phyloP scores from a whole-genome alignment of 2,329 filamentous ascomycete species.

The Davidsoniella australis region DNA sequence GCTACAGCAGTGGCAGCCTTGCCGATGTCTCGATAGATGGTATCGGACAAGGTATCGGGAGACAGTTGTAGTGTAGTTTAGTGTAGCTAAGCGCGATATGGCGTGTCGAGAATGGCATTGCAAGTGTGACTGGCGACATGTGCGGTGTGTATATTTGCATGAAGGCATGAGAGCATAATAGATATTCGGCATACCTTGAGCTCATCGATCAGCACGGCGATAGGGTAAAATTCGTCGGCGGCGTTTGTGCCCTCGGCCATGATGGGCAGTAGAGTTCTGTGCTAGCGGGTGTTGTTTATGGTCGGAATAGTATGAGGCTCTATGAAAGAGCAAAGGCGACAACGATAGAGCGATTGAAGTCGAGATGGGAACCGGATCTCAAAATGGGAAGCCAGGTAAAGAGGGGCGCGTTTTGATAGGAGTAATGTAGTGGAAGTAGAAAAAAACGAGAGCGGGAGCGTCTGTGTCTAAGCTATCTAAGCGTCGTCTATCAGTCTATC shows the following conservation, averaged over 20 bases:
- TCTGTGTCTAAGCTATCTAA: constrained; percentile 2
- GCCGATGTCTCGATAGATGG: neutral
- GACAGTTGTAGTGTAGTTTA: neutral
- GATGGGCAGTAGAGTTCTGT: constrained; percentile 21
- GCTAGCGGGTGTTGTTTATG: neutral
- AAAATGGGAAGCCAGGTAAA: constrained; percentile 6
- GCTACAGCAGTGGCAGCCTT: neutral
- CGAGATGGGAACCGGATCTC: constrained; percentile 1
- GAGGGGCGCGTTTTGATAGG: constrained; percentile 12
- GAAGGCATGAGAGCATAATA: neutral
- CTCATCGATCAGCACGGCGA: constrained; percentile 98
- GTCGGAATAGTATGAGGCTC: neutral
- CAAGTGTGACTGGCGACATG: too few relatives aligned
- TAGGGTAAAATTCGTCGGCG: constrained; percentile 98
- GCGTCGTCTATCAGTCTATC: neutral
- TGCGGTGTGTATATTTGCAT: neutral
- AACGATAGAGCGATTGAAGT: neutral
- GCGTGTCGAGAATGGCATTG: neutral
- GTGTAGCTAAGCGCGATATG: neutral
- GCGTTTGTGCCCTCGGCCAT: constrained; percentile 84
- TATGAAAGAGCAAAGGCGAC: neutral
- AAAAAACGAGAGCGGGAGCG: neutral
- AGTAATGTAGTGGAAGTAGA: neutral
- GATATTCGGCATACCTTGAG: constrained; percentile 54
- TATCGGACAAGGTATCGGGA: neutral